A percentile compares a stretch with the other conserved stretches of the same genome.
Conservation (phyloP, 345 rosid genomes). For the Hibiscus syriacus region DNA sequence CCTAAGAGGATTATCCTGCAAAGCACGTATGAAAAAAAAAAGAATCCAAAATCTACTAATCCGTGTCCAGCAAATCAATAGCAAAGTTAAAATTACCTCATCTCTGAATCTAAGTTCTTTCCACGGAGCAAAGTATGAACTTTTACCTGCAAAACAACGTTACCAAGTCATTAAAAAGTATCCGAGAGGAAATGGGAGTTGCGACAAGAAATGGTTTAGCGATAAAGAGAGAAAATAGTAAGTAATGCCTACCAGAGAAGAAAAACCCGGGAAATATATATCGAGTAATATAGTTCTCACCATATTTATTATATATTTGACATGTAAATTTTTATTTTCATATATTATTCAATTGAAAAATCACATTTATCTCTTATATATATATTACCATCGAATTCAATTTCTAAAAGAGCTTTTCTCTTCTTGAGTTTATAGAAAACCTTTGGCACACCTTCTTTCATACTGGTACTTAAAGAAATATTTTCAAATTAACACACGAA, state of each 20-base stretch:
- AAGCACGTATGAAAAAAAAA: neutral
- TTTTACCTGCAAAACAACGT: conserved; percentile 3
- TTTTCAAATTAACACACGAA: too few species aligned
- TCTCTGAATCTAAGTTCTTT: conserved; percentile 2
- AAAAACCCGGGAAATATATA: too few species aligned
- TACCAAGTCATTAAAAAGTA: neutral
- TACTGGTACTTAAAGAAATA: too few species aligned
- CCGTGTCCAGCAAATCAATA: neutral
- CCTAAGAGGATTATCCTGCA: neutral
- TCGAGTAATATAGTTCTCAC: too few species aligned
- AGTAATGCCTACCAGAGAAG: neutral
- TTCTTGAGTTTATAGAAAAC: too few species aligned
- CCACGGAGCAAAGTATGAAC: neutral
- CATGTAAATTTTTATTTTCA: too few species aligned
- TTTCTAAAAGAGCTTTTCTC: too few species aligned
- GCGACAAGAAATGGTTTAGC: neutral
- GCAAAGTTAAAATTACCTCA: conserved; percentile 23
- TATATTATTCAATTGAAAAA: too few species aligned
- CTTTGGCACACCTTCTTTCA: too few species aligned
- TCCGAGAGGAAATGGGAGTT: neutral
- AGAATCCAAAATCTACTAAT: neutral
- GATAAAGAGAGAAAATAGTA: neutral
- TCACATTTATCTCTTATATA: too few species aligned
- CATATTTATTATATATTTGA: too few species aligned
- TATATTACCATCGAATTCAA: too few species aligned